Conservation (phyloP, 305 asterid genomes). For the Fraxinus xanthoxyloides region DNA sequence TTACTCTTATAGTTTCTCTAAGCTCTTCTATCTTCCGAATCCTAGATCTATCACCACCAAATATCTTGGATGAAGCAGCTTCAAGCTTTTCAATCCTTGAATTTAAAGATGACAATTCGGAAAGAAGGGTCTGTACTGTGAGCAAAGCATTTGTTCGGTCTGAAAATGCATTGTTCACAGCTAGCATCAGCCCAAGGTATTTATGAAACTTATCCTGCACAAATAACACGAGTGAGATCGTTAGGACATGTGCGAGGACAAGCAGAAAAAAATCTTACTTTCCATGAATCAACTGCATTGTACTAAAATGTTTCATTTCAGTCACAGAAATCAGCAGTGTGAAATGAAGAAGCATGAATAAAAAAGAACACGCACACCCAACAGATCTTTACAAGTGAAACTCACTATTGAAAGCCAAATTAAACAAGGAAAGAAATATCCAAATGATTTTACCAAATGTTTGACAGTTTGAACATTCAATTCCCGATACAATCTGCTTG, state of each 20-base stretch:
- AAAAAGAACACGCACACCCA: background rate
- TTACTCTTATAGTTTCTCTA: constrained; percentile 60
- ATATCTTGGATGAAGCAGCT: constrained; percentile 87
- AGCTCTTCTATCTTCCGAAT: constrained; percentile 84
- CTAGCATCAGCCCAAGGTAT: constrained; percentile 86
- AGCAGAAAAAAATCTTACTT: background rate
- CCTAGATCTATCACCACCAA: constrained; percentile 89
- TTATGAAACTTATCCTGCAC: constrained; percentile 91
- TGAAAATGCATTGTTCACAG: constrained; percentile 86
- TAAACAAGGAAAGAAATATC: constrained; percentile 15
- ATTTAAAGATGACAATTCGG: constrained; percentile 71
- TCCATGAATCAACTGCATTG: background rate
- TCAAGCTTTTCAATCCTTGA: constrained; percentile 86
- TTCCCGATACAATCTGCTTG: constrained; percentile 92
- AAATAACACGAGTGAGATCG: constrained; percentile 9
- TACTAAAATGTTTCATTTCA: background rate
- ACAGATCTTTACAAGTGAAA: background rate
- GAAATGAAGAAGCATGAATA: background rate
- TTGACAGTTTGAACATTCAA: constrained; percentile 90
- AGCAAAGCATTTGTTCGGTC: constrained; percentile 87
- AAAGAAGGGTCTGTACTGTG: constrained; percentile 83
- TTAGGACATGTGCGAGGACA: background rate
- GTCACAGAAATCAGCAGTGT: background rate
- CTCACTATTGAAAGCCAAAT: background rate
- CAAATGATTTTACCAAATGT: constrained; percentile 62